Evolutionary conservation across 495 filamentous ascomycete species (phyloP).

Genomic region (Penicillium mononematosum): DNA sequence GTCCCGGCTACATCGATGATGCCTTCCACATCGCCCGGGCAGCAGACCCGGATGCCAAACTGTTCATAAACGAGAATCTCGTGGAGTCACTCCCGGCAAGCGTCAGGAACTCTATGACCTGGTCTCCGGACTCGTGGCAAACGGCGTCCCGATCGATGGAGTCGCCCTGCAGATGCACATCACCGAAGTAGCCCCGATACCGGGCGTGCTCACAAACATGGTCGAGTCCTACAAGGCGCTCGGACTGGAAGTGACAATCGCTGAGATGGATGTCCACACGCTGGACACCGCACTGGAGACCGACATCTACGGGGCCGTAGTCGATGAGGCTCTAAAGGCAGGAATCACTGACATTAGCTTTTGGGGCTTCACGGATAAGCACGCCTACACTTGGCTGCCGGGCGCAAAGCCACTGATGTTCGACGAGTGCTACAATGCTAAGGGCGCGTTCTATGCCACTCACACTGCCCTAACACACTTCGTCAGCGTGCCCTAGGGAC

Average conservation of each 20-base stretch:
- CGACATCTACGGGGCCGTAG: background rate
- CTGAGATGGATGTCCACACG: constrained; percentile 1
- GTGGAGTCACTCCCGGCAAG: background rate
- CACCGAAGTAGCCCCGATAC: constrained; percentile 1
- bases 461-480: background rate
- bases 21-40: constrained; percentile 1
- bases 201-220: background rate
- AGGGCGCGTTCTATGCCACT: background rate
- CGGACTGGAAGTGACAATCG: background rate
- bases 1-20: background rate
- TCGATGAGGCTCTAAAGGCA: constrained; percentile 13
- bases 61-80: background rate
- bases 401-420: constrained; percentile 21
- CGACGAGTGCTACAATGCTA: constrained; percentile 15
- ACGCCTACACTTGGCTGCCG: constrained; percentile 15
- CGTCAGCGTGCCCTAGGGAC: background rate
- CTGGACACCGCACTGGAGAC: background rate
- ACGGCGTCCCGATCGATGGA: background rate
- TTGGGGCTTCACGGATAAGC: constrained; percentile 21
- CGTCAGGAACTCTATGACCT: constrained; percentile 1
- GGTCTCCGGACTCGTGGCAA: background rate
- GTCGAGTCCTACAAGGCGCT: constrained; percentile 2
- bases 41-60: background rate
- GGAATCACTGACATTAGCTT: constrained; percentile 19
- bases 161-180: constrained; percentile 3